Evolutionary conservation across 345 rosid species (phyloP).

Genomic region (Salix exigua): DNA sequence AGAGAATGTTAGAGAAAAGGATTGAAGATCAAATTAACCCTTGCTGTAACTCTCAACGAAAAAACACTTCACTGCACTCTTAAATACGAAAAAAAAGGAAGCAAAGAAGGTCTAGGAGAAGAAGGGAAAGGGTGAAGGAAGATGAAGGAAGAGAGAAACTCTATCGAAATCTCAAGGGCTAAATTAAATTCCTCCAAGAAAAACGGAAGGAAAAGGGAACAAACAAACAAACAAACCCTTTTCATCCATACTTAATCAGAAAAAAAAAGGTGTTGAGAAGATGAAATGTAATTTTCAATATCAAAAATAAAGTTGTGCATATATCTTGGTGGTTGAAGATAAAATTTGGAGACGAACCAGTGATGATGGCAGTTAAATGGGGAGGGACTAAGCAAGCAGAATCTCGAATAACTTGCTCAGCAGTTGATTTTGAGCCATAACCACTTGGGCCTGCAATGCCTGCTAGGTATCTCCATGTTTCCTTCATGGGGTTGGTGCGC

Average conservation of each 20-base stretch:
- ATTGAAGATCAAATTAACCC: not conserved
- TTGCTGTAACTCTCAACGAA: not conserved
- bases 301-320: not conserved
- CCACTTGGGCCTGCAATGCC: conserved; percentile 97
- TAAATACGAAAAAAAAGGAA: not conserved
- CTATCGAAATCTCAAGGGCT: not conserved
- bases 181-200: not conserved
- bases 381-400: conserved; percentile 16
- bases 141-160: not conserved
- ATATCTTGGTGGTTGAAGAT: not conserved
- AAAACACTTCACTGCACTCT: not conserved
- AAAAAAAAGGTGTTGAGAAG: not conserved
- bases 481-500: conserved; percentile 55
- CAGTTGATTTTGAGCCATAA: conserved; percentile 86
- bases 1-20: not conserved
- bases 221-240: not conserved
- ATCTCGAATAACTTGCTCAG: conserved; percentile 65
- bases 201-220: not conserved
- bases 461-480: conserved; percentile 66
- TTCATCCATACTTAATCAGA: not conserved
- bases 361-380: conserved; percentile 61
- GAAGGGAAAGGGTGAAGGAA: not conserved
- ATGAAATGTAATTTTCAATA: not conserved
- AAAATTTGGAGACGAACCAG: conserved; percentile 36
- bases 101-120: not conserved